Evolutionary conservation across 768 basidiomycete genomes (phyloP).

Genomic region (Strobilomyces dryophilus): DNA sequence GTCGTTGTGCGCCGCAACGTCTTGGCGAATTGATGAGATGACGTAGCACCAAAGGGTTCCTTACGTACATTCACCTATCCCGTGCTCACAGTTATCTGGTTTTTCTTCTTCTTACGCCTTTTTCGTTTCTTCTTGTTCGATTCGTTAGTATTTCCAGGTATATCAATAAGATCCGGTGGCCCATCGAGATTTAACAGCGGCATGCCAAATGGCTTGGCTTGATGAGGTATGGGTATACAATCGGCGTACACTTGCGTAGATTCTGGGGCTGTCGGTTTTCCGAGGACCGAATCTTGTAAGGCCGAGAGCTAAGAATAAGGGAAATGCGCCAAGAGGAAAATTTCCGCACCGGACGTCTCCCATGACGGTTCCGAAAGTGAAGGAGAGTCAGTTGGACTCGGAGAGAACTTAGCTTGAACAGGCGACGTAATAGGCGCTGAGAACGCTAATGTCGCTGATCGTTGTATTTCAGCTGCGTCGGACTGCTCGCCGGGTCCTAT

Average conservation of each 20-base stretch:
- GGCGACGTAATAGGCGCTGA: background rate
- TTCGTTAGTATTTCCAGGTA: conserved; percentile 13
- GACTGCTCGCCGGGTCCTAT: background rate
- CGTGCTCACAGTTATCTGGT: background rate
- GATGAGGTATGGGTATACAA: background rate
- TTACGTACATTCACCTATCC: conserved; percentile 18
- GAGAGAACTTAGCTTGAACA: too few relatives aligned
- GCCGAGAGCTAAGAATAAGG: conserved; percentile 11
- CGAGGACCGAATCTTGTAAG: conserved; percentile 15
- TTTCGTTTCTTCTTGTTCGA: conserved; percentile 45
- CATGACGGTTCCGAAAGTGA: too few relatives aligned
- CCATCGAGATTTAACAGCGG: conserved; percentile 57
- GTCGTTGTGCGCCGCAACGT: too few relatives aligned
- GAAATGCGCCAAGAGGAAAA: conserved; percentile 5
- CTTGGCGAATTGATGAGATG: background rate
- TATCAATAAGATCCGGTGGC: conserved; percentile 32
- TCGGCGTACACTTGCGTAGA: background rate
- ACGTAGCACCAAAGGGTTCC: background rate
- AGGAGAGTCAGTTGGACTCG: too few relatives aligned
- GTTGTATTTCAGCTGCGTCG: background rate
- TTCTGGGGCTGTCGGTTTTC: background rate
- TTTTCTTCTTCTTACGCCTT: conserved; percentile 26
- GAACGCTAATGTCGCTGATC: background rate
- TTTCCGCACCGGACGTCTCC: conserved; percentile 18
- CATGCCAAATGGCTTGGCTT: conserved; percentile 15